Conservation (phyloP, 2,329 filamentous ascomycete genomes). For the Pleomassaria siparia region DNA sequence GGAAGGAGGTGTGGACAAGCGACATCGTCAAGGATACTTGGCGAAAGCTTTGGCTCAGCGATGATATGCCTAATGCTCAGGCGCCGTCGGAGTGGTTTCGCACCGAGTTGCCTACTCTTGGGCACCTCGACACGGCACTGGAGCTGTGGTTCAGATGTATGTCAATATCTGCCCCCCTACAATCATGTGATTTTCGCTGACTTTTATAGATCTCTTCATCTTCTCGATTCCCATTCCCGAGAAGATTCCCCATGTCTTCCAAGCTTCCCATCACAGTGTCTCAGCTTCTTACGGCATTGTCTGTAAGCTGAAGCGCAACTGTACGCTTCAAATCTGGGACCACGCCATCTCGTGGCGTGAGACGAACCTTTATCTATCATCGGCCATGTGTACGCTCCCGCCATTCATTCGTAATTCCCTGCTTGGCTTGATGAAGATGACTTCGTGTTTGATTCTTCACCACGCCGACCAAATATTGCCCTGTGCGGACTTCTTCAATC, state of each 20-base stretch:
- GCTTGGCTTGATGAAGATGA: conserved; percentile 44
- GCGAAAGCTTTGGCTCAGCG: conserved; percentile 50
- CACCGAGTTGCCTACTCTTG: conserved; percentile 49
- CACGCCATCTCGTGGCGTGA: conserved; percentile 65
- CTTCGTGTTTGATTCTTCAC: conserved; percentile 44
- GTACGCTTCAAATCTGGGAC: conserved; percentile 65
- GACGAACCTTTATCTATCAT: conserved; percentile 46
- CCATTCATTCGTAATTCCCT: conserved; percentile 45
- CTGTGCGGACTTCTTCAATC: conserved; percentile 61
- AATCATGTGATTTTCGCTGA: conserved; percentile 10
- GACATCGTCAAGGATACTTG: conserved; percentile 50
- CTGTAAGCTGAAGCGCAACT: conserved; percentile 62
- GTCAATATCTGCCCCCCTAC: conserved; percentile 8
- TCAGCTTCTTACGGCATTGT: conserved; percentile 63
- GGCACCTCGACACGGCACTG: conserved; percentile 49
- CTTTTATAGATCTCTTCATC: conserved; percentile 50
- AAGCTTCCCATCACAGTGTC: conserved; percentile 64
- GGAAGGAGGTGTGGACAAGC: conserved; percentile 52
- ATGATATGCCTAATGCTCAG: conserved; percentile 46
- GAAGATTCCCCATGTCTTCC: conserved; percentile 61
- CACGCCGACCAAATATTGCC: conserved; percentile 59
- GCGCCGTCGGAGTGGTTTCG: conserved; percentile 49
- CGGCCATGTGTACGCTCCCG: conserved; percentile 44
- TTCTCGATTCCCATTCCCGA: conserved; percentile 60
- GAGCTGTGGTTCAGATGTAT: conserved; percentile 51